Conservation (phyloP, 1,284 basidiomycete species). For the Ustanciosporium gigantosporum region DNA sequence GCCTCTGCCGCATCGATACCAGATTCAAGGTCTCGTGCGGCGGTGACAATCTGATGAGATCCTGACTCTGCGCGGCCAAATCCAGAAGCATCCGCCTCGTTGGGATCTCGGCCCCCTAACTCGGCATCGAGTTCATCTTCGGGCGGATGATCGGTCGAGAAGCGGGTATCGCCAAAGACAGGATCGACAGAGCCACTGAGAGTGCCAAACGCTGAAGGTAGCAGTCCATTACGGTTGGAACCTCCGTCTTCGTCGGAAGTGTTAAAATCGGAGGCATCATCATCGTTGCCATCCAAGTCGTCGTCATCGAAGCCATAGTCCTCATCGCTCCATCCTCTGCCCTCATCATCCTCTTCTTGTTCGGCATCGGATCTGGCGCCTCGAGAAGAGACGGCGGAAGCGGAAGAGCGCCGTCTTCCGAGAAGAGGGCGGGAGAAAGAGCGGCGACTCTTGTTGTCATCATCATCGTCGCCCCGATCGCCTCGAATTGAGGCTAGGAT, state of each 20-base stretch:
- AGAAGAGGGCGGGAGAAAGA: constrained; percentile 42
- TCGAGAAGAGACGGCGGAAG: constrained; percentile 31
- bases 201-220: constrained; percentile 55
- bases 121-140: constrained; percentile 52
- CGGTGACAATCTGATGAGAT: constrained; percentile 2
- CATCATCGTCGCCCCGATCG: constrained; percentile 39
- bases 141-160: constrained; percentile 43
- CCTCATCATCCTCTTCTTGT: constrained; percentile 33
- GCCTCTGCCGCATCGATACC: constrained; percentile 3
- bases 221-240: constrained; percentile 38
- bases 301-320: constrained; percentile 44
- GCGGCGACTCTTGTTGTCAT: constrained; percentile 36
- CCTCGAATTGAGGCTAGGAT: constrained; percentile 52
- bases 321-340: constrained; percentile 42
- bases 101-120: constrained; percentile 33
- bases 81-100: constrained; percentile 24
- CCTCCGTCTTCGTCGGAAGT: constrained; percentile 50
- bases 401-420: constrained; percentile 26
- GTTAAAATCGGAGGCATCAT: constrained; percentile 28
- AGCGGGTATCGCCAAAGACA: constrained; percentile 55
- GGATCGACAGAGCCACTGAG: constrained; percentile 51
- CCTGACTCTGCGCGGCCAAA: constrained; percentile 34
- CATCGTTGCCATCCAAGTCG: constrained; percentile 18
- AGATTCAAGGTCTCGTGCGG: background rate
- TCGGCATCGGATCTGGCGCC: constrained; percentile 19